phyloP scores from a whole-genome alignment of 2,329 filamentous ascomycete genomes.

The Ascochyta fabae region DNA sequence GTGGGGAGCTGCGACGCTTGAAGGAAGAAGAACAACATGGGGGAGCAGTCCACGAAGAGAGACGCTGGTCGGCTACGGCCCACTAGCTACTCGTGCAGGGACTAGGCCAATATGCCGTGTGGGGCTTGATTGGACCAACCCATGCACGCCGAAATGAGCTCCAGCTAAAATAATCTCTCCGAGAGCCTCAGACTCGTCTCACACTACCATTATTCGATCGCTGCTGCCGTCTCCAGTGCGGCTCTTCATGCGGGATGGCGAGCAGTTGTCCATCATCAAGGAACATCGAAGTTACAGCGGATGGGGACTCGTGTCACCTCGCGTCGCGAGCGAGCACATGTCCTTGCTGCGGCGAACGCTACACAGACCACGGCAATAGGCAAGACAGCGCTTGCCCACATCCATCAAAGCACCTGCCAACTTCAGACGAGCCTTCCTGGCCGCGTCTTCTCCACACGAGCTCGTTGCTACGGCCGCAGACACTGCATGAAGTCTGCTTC shows the following conservation, averaged over 20 bases:
- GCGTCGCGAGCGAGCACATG: conserved; percentile 13
- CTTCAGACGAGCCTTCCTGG: conserved; percentile 5
- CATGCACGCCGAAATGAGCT: conserved; percentile 36
- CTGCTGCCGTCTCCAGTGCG: conserved; percentile 9
- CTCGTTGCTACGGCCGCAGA: conserved; percentile 1
- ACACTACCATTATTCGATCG: conserved; percentile 14
- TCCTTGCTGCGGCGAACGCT: conserved; percentile 20
- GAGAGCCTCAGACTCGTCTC: conserved; percentile 22
- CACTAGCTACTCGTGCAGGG: conserved; percentile 23
- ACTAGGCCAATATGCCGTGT: conserved; percentile 20
- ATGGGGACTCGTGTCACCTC: conserved; percentile 11
- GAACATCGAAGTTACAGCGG: background rate
- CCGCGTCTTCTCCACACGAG: background rate
- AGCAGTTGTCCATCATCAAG: conserved; percentile 7
- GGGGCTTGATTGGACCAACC: conserved; percentile 33
- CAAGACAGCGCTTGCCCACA: conserved; percentile 16
- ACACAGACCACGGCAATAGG: conserved; percentile 16
- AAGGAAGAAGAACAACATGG: conserved; percentile 38
- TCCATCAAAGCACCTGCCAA: conserved; percentile 10
- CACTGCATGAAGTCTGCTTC: conserved; percentile 8
- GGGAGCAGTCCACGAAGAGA: conserved; percentile 25
- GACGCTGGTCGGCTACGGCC: conserved; percentile 17
- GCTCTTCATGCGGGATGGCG: conserved; percentile 12
- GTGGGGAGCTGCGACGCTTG: conserved; percentile 45
- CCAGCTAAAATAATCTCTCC: conserved; percentile 39